Percentiles rank a stretch among this genome's conserved stretches.
Conservation (phyloP, 306 rosid species). For the Vigna hirtella region DNA sequence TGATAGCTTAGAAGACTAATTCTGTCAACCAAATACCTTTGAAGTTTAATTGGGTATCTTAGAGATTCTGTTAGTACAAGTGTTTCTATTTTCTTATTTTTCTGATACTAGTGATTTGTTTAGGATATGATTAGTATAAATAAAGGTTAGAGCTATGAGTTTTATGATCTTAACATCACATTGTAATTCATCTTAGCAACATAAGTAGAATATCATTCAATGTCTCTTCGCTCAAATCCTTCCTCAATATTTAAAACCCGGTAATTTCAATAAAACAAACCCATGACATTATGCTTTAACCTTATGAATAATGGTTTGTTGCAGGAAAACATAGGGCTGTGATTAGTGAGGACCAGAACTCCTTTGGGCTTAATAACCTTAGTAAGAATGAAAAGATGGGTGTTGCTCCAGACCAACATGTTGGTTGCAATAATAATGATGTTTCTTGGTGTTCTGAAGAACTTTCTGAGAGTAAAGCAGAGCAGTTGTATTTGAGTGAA, state of each 20-base stretch:
- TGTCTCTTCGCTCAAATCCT: not conserved
- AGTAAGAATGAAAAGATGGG: constrained; percentile 32
- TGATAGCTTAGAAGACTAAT: constrained; percentile 21
- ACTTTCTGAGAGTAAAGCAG: constrained; percentile 41
- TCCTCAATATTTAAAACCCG: not conserved
- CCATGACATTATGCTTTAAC: constrained; percentile 6
- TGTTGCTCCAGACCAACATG: constrained; percentile 33
- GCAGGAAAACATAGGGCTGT: constrained; percentile 47
- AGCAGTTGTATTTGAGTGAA: constrained; percentile 43
- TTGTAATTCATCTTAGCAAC: not conserved
- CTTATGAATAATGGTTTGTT: constrained; percentile 42
- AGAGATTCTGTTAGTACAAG: no score
- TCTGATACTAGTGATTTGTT: not conserved
- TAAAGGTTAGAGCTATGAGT: not conserved
- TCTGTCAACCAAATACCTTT: constrained; percentile 21
- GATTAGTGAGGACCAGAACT: constrained; percentile 43
- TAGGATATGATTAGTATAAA: not conserved
- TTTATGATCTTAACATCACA: not conserved
- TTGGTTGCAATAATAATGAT: constrained; percentile 31
- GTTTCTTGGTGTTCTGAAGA: constrained; percentile 45
- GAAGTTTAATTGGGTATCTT: not conserved
- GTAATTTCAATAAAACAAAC: not conserved
- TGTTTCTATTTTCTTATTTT: not conserved
- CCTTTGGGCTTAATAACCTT: constrained; percentile 40
- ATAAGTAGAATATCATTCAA: not conserved